Percentiles rank a stretch among this genome's conserved stretches.
phyloP scores from a whole-genome alignment of 2,329 filamentous ascomycete genomes.

The Pseudogymnoascus sp. region DNA sequence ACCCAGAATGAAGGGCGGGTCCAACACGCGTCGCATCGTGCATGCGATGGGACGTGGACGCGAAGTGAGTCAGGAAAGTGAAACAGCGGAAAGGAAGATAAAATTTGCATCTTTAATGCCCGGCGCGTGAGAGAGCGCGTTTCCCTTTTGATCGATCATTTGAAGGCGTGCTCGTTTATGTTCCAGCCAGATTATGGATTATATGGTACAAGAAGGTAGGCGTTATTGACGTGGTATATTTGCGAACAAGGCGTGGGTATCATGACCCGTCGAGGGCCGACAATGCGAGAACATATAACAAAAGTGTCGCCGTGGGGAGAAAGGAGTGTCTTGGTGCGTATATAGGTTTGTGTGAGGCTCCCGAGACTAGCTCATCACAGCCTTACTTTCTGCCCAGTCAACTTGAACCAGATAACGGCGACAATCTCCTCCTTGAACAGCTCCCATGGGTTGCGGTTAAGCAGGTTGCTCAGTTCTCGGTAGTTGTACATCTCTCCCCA shows the following conservation, averaged over 20 bases:
- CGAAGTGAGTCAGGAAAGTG: not conserved
- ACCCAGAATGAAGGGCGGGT: not conserved
- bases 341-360: not conserved
- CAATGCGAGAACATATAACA: slow-evolving; percentile 9
- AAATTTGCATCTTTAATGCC: slow-evolving; percentile 1
- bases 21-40: slow-evolving; percentile 1
- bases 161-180: not conserved
- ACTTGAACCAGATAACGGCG: slow-evolving; percentile 54
- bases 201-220: slow-evolving; percentile 9
- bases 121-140: not conserved
- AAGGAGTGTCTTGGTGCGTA: not conserved
- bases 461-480: slow-evolving; percentile 80
- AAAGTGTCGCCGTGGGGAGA: not conserved
- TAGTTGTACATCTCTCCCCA: slow-evolving; percentile 98
- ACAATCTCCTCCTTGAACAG: slow-evolving; percentile 61
- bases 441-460: slow-evolving; percentile 82
- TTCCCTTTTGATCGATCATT: not conserved
- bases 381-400: slow-evolving; percentile 46
- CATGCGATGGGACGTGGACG: not conserved
- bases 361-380: slow-evolving; percentile 19
- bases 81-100: not conserved
- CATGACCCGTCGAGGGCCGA: slow-evolving; percentile 2
- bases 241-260: slow-evolving; percentile 11
- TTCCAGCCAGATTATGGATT: slow-evolving; percentile 11
- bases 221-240: slow-evolving; percentile 9